These are phyloP conservation scores for Orobanche coerulescens DNA, from an alignment of 257 asterid genomes.

Conservation along the genomic window DNA sequence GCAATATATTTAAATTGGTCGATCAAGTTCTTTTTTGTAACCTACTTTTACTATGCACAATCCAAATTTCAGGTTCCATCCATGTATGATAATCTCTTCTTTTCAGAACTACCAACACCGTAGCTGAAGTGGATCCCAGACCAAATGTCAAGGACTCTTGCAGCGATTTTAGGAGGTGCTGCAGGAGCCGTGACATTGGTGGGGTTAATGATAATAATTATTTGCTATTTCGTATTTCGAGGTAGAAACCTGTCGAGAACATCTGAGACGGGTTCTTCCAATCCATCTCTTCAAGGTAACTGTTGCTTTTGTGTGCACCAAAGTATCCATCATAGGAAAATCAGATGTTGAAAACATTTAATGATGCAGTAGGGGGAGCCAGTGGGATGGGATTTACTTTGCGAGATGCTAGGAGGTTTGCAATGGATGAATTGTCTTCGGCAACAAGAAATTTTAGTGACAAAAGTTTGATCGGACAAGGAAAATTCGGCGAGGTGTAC, in stretches of 20 bases:
- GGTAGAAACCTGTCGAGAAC: slow-evolving; percentile 48
- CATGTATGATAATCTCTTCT: slow-evolving; percentile 31
- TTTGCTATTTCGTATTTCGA: slow-evolving; percentile 51
- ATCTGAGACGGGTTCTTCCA: slow-evolving; percentile 81
- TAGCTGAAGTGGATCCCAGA: slow-evolving; percentile 52
- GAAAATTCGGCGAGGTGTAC: slow-evolving; percentile 89
- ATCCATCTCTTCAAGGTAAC: slow-evolving; percentile 69
- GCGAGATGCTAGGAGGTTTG: slow-evolving; percentile 67
- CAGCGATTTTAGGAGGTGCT: slow-evolving; percentile 92
- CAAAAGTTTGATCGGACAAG: slow-evolving; percentile 73
- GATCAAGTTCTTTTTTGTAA: not conserved
- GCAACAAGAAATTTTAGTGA: slow-evolving; percentile 67
- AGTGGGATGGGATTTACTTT: slow-evolving; percentile 51
- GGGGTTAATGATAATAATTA: slow-evolving; percentile 40
- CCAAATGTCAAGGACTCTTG: slow-evolving; percentile 94
- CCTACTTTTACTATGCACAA: not conserved
- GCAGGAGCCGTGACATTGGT: slow-evolving; percentile 95
- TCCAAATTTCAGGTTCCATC: slow-evolving; percentile 53
- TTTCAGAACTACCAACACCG: slow-evolving; percentile 22
- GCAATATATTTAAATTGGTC: not conserved
- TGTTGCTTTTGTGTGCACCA: not conserved
- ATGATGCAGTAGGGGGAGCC: slow-evolving; percentile 48
- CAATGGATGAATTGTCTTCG: slow-evolving; percentile 56
- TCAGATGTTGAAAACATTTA: slow-evolving; percentile 14
- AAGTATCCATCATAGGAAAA: not conserved